These are phyloP conservation scores for Aspergillus quadricinctus DNA, from an alignment of 2,329 filamentous ascomycete genomes.

Conservation along the genomic window DNA sequence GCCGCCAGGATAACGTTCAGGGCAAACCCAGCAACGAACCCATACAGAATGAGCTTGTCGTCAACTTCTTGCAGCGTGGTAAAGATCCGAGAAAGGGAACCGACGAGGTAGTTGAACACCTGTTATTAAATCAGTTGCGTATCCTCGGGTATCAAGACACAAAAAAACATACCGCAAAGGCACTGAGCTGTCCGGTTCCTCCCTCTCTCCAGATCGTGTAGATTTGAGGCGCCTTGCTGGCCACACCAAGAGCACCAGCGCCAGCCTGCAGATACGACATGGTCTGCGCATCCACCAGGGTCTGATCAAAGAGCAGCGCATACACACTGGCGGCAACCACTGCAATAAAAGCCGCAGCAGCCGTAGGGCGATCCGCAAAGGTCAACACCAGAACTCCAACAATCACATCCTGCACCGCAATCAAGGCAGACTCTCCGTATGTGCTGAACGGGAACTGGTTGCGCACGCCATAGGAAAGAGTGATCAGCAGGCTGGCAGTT, in stretches of 20 bases:
- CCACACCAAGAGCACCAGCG: slow-evolving; percentile 75
- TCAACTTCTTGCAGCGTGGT: slow-evolving; percentile 97
- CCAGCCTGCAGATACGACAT: slow-evolving; percentile 77
- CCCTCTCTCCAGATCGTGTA: slow-evolving; percentile 77
- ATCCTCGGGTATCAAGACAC: not conserved
- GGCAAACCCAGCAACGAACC: slow-evolving; percentile 85
- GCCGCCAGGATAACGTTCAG: slow-evolving; percentile 80
- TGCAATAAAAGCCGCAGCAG: slow-evolving; percentile 74
- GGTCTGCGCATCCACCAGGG: slow-evolving; percentile 60
- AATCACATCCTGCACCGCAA: slow-evolving; percentile 85
- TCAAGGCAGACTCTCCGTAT: slow-evolving; percentile 90
- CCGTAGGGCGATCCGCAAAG: slow-evolving; percentile 65
- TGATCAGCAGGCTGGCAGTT: slow-evolving; percentile 81
- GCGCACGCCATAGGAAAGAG: slow-evolving; percentile 85
- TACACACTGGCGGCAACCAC: slow-evolving; percentile 66
- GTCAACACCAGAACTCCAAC: slow-evolving; percentile 83
- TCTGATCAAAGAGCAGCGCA: slow-evolving; percentile 62
- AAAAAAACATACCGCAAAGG: slow-evolving; percentile 72
- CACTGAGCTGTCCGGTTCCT: slow-evolving; percentile 90
- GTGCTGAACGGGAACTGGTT: slow-evolving; percentile 94
- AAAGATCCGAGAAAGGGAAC: slow-evolving; percentile 91
- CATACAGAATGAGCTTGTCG: slow-evolving; percentile 92
- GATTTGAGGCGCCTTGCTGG: slow-evolving; percentile 93
- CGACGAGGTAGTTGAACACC: slow-evolving; percentile 97
- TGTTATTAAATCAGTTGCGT: slow-evolving; percentile 34